Base-by-base conservation (phyloP, 306 rosid species). In the Urtica urens region DNA sequence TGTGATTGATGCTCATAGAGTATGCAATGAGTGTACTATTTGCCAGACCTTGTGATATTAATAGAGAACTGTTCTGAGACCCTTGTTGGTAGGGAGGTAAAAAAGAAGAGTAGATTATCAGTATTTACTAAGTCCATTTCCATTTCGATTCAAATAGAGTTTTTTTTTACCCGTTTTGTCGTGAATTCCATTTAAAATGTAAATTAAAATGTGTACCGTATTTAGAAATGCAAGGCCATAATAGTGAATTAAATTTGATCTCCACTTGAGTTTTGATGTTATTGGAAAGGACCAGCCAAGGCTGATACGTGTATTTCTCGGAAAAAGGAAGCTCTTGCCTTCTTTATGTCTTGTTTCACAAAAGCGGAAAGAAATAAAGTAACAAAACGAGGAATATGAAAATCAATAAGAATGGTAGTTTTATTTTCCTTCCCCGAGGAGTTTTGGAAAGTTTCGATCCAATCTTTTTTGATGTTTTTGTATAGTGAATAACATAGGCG, bases 281-380 rank as follows among this genome's bases (percentile, higher is more conserved):
- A 10, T 28, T 9, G 25, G 16, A 44, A 44, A 44, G 28, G 28
- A 44, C 27, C 27, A 22, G 9, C 16, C 19, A 17, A 5, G n/a
- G 1, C 46, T 43, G 17, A 34, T 11, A 3, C 8, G 7, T 37
- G 38, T 26, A 26, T 46, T 64, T 39, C 57, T 20, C 57, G 49
- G 51, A 41, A 60, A n/a, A n/a, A n/a, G 26, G 33, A 50, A 29
- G 37, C 28, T 9, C 24, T 7, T 47, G 33, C 30, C 10, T 48
- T 62, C 46, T 38, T 51, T 15, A 29, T 27, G 16, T 23, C 41
- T 7, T 31, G 40, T 53, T 46, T 33, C 66, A 28, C 42, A 27
- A 20, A 53, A 26, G 46, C 4, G 13, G 62, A 7, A 54, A 42
- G 26, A 24, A 30, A 37, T n/a, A 38, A 19, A 24, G 23, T 29